Evolutionary conservation across 495 filamentous ascomycete genomes (phyloP), one percentile per base, ranked within the genome.

Genomic region (Darksidea phi): DNA sequence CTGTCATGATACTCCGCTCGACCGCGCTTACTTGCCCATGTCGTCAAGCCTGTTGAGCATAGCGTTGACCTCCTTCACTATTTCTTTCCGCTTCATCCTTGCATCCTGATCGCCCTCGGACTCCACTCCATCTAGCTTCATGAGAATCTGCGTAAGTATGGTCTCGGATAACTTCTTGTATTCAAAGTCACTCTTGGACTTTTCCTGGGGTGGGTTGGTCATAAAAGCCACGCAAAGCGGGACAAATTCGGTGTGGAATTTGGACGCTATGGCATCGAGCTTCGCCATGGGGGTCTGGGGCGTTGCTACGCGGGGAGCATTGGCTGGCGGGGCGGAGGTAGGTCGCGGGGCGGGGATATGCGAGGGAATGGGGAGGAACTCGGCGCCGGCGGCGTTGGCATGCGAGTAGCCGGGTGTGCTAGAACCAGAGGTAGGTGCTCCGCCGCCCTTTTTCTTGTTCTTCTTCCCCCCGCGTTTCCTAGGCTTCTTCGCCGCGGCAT

Each of bases 131-230:
- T 69, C 67, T 37, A 69, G 28, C 56, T 67, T 96, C 66, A 98
- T 66, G 57, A 96, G 63, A 6, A 93, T 80, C 70, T 96, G 89
- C 50, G 84, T 80, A 78, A 97, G 75, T 54, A 96, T 87, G 3
- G 84, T 89, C 78, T 97, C 94, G 25, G 82, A 86, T 34, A 97
- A 69, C 71, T 83, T 88, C 72, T 87, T 86, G 61, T 97, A 86
- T 63, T 93, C 88, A 41, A 88, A 87, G 18, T 84, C 83, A 41
- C 84, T 78, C 75, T 86, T 86, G 72, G 88, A 87, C 18, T 72
- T 65, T 23, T 97, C 91, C 2, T 66, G 67, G 0, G 94, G 94
- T 13, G 93, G 86, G 18, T 78, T 67, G 0, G 76, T 68, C 23
- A 83, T 77, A 72, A 86, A 97, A 34, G 81, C 71, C 0, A 82